phyloP scores from a whole-genome alignment of 2,329 filamentous ascomycete species.

The Trichoderma sp. region DNA sequence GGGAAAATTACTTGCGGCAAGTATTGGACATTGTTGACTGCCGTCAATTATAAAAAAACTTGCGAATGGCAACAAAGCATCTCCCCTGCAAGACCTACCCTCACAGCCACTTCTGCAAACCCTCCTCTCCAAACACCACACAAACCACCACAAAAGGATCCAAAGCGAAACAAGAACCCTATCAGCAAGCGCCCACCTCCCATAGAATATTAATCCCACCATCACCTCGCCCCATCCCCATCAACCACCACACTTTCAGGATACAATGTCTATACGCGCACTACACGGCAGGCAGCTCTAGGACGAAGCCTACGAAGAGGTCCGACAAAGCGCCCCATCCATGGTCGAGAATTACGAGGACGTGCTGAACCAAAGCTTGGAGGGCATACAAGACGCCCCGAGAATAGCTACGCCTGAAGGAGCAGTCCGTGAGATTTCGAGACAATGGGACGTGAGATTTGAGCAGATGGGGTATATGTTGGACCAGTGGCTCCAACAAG shows the following conservation, averaged over 20 bases:
- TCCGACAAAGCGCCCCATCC: neutral
- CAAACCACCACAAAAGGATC: neutral
- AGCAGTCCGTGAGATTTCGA: neutral
- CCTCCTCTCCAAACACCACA: neutral
- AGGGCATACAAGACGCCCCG: neutral
- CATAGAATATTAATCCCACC: neutral
- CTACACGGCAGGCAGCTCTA: neutral
- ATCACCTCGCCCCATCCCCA: neutral
- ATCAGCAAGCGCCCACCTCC: neutral
- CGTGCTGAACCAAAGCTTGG: neutral
- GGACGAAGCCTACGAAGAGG: neutral
- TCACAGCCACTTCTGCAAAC: neutral
- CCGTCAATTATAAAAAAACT: too few species aligned
- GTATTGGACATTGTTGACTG: too few species aligned
- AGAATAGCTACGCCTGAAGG: neutral
- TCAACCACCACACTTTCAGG: neutral
- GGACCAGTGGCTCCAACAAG: neutral
- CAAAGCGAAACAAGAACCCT: neutral
- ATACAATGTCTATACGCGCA: neutral
- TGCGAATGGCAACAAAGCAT: neutral
- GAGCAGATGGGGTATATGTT: neutral
- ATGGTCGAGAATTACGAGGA: neutral
- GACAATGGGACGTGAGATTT: neutral
- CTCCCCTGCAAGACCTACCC: neutral
- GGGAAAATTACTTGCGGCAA: too few species aligned